Evolutionary conservation across 148 eudicot genomes (phyloP).

Genomic region (Mesembryanthemum crystallinum): DNA sequence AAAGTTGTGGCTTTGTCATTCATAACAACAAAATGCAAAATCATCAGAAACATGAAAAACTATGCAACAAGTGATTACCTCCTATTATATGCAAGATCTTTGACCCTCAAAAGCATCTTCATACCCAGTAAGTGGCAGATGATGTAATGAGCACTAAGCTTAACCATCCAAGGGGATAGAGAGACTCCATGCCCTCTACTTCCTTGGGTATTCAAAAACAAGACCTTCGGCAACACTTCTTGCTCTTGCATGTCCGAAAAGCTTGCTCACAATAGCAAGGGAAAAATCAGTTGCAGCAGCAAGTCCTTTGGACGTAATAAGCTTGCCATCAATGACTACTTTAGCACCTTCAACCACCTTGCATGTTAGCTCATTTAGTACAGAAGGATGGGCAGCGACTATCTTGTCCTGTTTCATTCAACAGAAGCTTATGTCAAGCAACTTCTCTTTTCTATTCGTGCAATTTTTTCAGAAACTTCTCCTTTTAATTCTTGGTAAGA

Average conservation of each 20-base stretch:
- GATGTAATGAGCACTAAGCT: background rate
- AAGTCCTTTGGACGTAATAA: conserved; percentile 79
- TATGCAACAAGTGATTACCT: background rate
- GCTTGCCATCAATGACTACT: conserved; percentile 83
- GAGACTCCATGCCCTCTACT: conserved; percentile 19
- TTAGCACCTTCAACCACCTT: conserved; percentile 39
- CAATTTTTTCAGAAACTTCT: too few relatives aligned
- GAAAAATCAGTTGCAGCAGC: conserved; percentile 58
- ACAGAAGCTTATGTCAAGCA: conserved; percentile 9
- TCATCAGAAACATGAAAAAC: background rate
- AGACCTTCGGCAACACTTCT: conserved; percentile 96
- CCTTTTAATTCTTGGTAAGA: background rate
- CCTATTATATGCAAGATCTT: background rate
- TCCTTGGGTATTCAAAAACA: conserved; percentile 67
- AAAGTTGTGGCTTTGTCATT: background rate
- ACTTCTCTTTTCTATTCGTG: background rate
- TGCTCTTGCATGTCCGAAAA: conserved; percentile 80
- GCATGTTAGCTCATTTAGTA: conserved; percentile 31
- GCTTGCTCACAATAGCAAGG: conserved; percentile 77
- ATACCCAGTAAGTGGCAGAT: background rate
- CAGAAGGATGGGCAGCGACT: conserved; percentile 54
- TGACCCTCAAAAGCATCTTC: background rate
- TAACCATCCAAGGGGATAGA: background rate
- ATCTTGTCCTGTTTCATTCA: conserved; percentile 51
- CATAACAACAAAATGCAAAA: background rate